These are phyloP conservation scores for Acanthamoeba lenticulata DNA, from an alignment of 208 protist species.

Conservation along the genomic window DNA sequence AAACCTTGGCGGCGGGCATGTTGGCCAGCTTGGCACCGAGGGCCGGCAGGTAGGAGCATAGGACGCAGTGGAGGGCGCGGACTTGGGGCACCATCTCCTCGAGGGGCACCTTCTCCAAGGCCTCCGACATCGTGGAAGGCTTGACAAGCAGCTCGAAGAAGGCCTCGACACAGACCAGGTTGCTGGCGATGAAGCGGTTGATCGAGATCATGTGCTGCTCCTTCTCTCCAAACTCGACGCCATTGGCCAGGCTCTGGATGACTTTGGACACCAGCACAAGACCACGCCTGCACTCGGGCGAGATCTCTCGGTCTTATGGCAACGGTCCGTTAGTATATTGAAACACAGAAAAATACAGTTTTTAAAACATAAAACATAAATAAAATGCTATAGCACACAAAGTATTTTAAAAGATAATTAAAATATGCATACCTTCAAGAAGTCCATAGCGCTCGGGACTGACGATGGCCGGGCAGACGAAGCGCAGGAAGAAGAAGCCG, in stretches of 20 bases:
- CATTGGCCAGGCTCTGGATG: constrained; percentile 60
- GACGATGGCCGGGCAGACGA: constrained; percentile 62
- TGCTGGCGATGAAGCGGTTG: constrained; percentile 13
- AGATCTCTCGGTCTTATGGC: not conserved
- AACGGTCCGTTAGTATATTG: not conserved
- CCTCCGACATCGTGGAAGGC: not conserved
- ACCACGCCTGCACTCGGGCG: not conserved
- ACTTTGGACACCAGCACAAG: constrained; percentile 65
- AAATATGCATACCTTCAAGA: not conserved
- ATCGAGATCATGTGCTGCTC: constrained; percentile 35
- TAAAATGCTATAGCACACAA: no score
- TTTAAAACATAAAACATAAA: not conserved
- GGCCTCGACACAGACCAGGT: not conserved
- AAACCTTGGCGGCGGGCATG: not conserved
- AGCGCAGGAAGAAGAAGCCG: constrained; percentile 64
- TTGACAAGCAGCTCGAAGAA: not conserved
- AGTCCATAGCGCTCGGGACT: constrained; percentile 42
- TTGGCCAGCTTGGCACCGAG: not conserved
- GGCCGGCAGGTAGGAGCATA: not conserved
- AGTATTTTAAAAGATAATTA: not conserved
- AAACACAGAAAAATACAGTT: not conserved
- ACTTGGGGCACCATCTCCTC: constrained; percentile 10
- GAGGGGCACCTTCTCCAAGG: not conserved
- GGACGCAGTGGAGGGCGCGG: not conserved
- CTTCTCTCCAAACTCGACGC: constrained; percentile 42